Evolutionary conservation across 305 asterid genomes (phyloP).

Genomic region (Andrographis paniculata): DNA sequence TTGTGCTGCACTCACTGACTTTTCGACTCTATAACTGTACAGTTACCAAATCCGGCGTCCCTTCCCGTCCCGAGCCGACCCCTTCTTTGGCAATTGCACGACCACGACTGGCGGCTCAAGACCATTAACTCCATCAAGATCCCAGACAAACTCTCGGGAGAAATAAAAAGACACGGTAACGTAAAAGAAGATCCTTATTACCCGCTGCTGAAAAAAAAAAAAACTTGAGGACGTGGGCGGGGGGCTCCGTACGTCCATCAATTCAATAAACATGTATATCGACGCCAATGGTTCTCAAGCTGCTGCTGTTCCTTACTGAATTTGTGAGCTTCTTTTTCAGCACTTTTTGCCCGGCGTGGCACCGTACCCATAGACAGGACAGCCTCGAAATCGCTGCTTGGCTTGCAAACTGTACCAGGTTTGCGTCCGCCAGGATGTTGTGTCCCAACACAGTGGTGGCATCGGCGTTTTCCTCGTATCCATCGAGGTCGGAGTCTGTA

Average conservation of each 20-base stretch:
- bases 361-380: slow-evolving; percentile 66
- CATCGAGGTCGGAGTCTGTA: slow-evolving; percentile 84
- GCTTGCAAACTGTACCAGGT: slow-evolving; percentile 58
- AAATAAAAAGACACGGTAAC: slow-evolving; percentile 16
- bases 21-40: slow-evolving; percentile 27
- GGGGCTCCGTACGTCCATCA: too few relatives aligned
- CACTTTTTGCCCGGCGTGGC: slow-evolving; percentile 41
- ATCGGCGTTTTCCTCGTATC: slow-evolving; percentile 51
- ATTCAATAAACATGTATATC: slow-evolving; percentile 57
- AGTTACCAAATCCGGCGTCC: slow-evolving; percentile 25
- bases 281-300: slow-evolving; percentile 33
- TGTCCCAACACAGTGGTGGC: slow-evolving; percentile 18
- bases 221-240: too few relatives aligned
- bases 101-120: slow-evolving; percentile 7
- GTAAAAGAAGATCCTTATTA: too few relatives aligned
- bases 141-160: neutral
- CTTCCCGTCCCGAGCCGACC: slow-evolving; percentile 6
- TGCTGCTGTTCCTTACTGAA: slow-evolving; percentile 27
- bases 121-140: slow-evolving; percentile 15
- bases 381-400: slow-evolving; percentile 68
- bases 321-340: slow-evolving; percentile 37
- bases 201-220: slow-evolving; percentile 9
- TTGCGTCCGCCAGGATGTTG: slow-evolving; percentile 29
- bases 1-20: too few relatives aligned
- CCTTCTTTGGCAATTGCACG: slow-evolving; percentile 25